Evolutionary conservation across 495 filamentous ascomycete genomes (phyloP), one percentile per base, ranked within the genome.

Genomic region (Thozetella sp.): DNA sequence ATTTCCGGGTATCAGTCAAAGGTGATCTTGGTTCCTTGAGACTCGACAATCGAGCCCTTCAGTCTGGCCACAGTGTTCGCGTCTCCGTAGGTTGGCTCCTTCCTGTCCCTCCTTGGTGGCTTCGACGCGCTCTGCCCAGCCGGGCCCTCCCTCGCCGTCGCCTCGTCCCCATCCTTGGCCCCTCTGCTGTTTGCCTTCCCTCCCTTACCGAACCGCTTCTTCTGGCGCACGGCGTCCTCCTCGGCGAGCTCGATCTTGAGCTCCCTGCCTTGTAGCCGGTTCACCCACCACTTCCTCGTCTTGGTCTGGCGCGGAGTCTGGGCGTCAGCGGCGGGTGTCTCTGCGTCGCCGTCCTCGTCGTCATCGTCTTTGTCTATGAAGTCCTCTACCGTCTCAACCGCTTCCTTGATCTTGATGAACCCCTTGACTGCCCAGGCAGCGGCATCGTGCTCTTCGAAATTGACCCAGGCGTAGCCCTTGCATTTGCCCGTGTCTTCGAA

Each of bases 401-500:
- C 80, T 56, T 91, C 86, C 58, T 80, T 78, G 45, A 88, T 76
- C 65, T 85, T 80, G 51, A 93, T 81, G 67, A 85, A 96, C 1
- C 96, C 96, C 60, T 84, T 88, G 63, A 97, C 92, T 9, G 93
- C 95, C 67, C 84, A 86, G 63, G 86, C 79, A 0, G 90, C 92
- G 0, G 88, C 84, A 20, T 90, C 87, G 19, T 92, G 62, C 23
- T 92, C 87, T 68, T 88, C 87, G 76, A 98, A 99, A 40, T 89
- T 88, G 51, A 98, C 86, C 91, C 95, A 98, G 20, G 88, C 93
- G 79, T 91, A 99, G 1, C 95, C 95, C 78, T 97, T 97, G 79
- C 96, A 98, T 77, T 98, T 98, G 24, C 95, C 96, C 40, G 88
- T 86, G 67, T 99, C 96, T 71, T 98, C 92, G 68, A 99, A 99